These are phyloP conservation scores for Backusella macrospora DNA, from an alignment of 192 early-diverging fungal genomes.

Conservation along the genomic window DNA sequence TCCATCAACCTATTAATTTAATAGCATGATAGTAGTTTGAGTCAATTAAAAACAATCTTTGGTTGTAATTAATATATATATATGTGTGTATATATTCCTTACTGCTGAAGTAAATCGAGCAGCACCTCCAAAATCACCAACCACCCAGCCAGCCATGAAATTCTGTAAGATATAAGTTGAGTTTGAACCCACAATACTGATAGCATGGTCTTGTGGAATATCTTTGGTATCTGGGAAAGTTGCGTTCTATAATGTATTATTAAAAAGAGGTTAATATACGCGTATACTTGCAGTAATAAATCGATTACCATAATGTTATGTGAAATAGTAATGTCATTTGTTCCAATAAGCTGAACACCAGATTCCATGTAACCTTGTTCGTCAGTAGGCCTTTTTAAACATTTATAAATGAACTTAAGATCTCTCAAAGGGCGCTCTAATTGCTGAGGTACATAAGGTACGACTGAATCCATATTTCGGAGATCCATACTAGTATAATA, in stretches of 20 bases:
- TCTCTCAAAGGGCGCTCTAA: conserved; percentile 2
- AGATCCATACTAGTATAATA: conserved; percentile 25
- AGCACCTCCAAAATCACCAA: conserved; percentile 35
- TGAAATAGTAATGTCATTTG: conserved; percentile 33
- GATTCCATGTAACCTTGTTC: conserved; percentile 34
- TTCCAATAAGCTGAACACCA: conserved; percentile 24
- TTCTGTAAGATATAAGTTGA: conserved; percentile 34
- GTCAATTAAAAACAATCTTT: neutral
- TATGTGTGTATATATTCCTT: neutral
- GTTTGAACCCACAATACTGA: conserved; percentile 31
- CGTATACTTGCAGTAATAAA: neutral
- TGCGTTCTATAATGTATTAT: conserved; percentile 26
- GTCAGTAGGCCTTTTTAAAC: conserved; percentile 12
- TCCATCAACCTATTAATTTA: conserved; percentile 22
- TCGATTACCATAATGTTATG: conserved; percentile 30
- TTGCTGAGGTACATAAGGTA: neutral
- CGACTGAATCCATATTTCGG: conserved; percentile 15
- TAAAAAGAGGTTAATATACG: neutral
- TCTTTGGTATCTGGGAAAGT: conserved; percentile 29
- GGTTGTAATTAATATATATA: neutral
- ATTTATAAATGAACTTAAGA: conserved; percentile 12
- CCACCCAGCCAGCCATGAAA: conserved; percentile 33
- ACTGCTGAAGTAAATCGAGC: conserved; percentile 35
- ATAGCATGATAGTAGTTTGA: neutral
- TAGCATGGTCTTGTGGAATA: conserved; percentile 31